Evolutionary conservation across 345 rosid genomes (phyloP), one percentile per base, ranked within the genome.

Genomic region (Viola odorata): DNA sequence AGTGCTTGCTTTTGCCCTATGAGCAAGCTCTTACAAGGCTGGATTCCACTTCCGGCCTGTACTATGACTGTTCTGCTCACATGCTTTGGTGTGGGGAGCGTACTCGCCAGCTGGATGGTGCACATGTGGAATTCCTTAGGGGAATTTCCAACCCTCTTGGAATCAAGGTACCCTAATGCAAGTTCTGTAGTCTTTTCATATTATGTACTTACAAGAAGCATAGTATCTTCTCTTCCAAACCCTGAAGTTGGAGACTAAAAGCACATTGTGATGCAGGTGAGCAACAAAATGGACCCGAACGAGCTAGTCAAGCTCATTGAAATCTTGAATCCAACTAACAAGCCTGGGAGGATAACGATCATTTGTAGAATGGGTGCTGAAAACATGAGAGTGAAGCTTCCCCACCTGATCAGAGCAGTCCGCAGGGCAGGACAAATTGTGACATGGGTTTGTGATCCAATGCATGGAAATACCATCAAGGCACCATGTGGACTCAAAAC

Each of bases 371-470:
- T 65, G 70, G 75, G 75, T 10, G 75, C 75, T 44, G 75, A 71
- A 50, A 71, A 71, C 57, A 66, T 60, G 75, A 71, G 75, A 49
- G 66, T 65, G 37, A 71, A 71, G 70, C 55, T 71, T 17, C 70
- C 70, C 14, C 66, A 60, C 45, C 44, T 71, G 58, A 71, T 71
- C 52, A 49, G 70, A 42, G 75, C 70, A 39, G 70, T 71, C 1
- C 62, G 70, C 17, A 49, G 53, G 36, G 61, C 70, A 0, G 75
- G 66, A 17, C 66, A 48, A 37, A 50, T 71, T 7, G 75, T 71
- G 45, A 71, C 75, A 32, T 71, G 70, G 75, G 70, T 71, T 57
- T 60, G 69, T 12, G 75, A 71, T 50, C 75, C 75, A 55, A 71
- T 71, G 75, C 75, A 71, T 42, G 75, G 70, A 14, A 71, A 71